phyloP scores from a whole-genome alignment of 768 basidiomycete genomes.

The Xerocomellus dryophilus region DNA sequence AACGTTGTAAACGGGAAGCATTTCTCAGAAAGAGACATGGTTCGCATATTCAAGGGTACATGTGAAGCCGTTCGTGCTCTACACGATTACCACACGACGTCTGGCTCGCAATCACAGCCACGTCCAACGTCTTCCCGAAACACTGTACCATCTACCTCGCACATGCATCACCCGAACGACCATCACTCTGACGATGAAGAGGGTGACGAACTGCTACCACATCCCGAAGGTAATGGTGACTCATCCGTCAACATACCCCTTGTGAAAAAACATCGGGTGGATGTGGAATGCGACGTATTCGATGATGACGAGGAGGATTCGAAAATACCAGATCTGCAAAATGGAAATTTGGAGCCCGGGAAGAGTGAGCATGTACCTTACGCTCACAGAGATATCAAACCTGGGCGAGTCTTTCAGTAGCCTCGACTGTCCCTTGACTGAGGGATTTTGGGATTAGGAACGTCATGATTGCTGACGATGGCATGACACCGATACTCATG shows the following conservation, averaged over 20 bases:
- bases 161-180: conserved; percentile 13
- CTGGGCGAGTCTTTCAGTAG: conserved; percentile 58
- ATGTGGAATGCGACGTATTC: conserved; percentile 62
- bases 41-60: conserved; percentile 88
- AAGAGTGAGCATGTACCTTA: conserved; percentile 72
- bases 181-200: conserved; percentile 53
- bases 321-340: conserved; percentile 39
- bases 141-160: conserved; percentile 23
- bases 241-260: conserved; percentile 53
- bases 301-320: conserved; percentile 67
- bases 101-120: conserved; percentile 24
- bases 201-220: conserved; percentile 69
- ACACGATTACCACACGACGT: conserved; percentile 76
- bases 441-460: conserved; percentile 52
- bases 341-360: conserved; percentile 35
- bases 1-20: conserved; percentile 79
- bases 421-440: conserved; percentile 1
- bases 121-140: conserved; percentile 16
- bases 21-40: conserved; percentile 85
- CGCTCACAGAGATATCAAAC: conserved; percentile 96
- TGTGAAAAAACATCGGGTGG: conserved; percentile 49
- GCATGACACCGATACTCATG: conserved; percentile 84
- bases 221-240: conserved; percentile 63
- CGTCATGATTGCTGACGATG: conserved; percentile 95
- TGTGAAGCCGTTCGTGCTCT: conserved; percentile 93